Evolutionary conservation across 1,284 basidiomycete genomes (phyloP).

Genomic region (Heterobasidion occidentale): DNA sequence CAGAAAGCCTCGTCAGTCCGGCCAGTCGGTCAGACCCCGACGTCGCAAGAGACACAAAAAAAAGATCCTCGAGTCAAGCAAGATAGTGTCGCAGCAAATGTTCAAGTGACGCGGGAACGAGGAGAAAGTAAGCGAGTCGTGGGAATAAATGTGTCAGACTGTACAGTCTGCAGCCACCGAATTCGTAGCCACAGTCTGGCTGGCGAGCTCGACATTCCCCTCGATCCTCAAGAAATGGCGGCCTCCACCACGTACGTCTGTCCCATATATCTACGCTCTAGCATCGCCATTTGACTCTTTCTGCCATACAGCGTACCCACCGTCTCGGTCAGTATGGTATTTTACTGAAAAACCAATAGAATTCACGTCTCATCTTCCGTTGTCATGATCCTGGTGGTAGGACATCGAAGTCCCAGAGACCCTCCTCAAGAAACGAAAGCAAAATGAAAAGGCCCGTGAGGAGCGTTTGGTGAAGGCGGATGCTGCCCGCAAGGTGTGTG

Average conservation of each 20-base stretch:
- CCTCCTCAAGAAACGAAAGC: constrained; percentile 98
- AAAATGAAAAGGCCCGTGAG: constrained; percentile 96
- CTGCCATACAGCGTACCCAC: constrained; percentile 46
- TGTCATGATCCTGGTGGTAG: constrained; percentile 28
- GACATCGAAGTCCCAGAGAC: constrained; percentile 95
- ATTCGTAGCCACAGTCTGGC: background rate
- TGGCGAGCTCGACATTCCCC: background rate
- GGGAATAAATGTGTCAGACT: constrained; percentile 26
- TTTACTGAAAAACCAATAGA: background rate
- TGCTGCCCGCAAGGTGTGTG: constrained; percentile 87
- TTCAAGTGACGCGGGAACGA: background rate
- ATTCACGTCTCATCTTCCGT: background rate
- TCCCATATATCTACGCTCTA: constrained; percentile 2
- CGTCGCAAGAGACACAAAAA: too few species aligned
- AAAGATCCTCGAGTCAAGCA: background rate
- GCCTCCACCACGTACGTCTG: constrained; percentile 64
- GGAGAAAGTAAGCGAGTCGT: background rate
- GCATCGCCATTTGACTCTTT: constrained; percentile 1
- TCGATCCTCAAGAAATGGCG: constrained; percentile 50
- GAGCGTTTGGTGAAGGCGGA: constrained; percentile 84
- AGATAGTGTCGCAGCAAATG: background rate
- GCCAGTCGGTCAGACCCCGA: too few species aligned
- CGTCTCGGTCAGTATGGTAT: constrained; percentile 50
- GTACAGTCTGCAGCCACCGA: constrained; percentile 35
- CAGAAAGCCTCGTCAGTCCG: too few species aligned